Evolutionary conservation across 2,329 filamentous ascomycete species (phyloP).

Genomic region (Berkeleyomyces basicola): DNA sequence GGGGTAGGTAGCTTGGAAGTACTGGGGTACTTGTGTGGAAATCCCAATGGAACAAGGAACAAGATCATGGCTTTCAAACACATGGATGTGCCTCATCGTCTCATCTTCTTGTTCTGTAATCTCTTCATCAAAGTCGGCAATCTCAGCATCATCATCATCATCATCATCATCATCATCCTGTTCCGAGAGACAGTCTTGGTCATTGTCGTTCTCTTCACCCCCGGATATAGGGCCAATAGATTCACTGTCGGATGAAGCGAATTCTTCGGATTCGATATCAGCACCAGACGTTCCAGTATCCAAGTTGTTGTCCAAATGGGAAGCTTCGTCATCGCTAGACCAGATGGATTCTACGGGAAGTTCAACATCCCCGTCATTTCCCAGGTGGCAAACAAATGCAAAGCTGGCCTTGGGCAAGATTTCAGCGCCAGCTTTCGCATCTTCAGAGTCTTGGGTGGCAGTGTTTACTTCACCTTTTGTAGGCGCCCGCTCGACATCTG

Average conservation of each 20-base stretch:
- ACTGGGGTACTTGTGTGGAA: no score
- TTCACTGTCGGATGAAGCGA: not conserved
- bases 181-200: no score
- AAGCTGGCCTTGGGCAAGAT: no score
- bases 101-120: not conserved
- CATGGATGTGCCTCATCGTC: not conserved
- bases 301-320: not conserved
- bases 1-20: no score
- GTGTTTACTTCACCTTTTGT: not conserved
- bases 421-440: no score
- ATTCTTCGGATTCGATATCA: not conserved
- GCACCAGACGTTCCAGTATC: not conserved
- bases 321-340: not conserved
- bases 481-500: not conserved
- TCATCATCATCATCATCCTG: not conserved
- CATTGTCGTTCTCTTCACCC: not conserved
- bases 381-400: not conserved
- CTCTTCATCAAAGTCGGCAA: not conserved
- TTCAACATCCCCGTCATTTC: not conserved
- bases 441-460: no score
- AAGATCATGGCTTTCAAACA: not conserved
- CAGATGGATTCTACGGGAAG: not conserved
- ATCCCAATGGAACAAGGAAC: not conserved
- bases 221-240: not conserved
- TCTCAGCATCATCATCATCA: not conserved